These are phyloP conservation scores for Aspergillus sp. DNA, from an alignment of 2,329 filamentous ascomycete genomes.

Conservation along the genomic window DNA sequence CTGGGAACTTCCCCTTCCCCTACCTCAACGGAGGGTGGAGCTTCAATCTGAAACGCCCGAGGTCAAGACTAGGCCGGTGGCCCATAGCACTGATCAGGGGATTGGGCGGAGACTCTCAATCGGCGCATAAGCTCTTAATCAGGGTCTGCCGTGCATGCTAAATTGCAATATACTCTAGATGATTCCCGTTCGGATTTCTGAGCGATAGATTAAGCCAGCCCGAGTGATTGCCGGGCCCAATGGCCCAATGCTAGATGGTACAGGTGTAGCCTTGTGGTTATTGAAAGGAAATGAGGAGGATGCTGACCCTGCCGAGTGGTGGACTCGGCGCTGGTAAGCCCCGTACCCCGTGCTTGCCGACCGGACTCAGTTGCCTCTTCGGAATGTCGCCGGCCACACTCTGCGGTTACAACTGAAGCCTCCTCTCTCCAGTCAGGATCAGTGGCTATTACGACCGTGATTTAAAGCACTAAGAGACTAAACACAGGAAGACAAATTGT, in stretches of 20 bases:
- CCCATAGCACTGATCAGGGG: slow-evolving; percentile 1
- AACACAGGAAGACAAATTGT: not conserved
- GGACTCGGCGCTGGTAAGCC: not conserved
- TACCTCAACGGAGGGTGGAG: not conserved
- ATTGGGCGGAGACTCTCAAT: not conserved
- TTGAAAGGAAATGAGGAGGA: not conserved
- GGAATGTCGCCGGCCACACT: no score
- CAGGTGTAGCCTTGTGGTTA: not conserved
- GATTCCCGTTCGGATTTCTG: not conserved
- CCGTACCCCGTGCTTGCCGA: no score
- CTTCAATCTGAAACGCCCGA: slow-evolving; percentile 4
- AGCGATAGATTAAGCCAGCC: not conserved
- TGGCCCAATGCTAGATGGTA: not conserved
- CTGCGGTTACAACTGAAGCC: no score
- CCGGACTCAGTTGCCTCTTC: no score
- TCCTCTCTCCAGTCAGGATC: no score
- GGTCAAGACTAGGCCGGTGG: not conserved
- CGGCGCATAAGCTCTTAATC: not conserved
- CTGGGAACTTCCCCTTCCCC: not conserved
- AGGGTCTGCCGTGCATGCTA: not conserved
- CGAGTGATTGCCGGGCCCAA: not conserved
- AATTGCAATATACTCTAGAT: not conserved
- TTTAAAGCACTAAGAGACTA: no score
- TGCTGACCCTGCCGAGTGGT: no score
- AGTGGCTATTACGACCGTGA: no score